Conservation (phyloP, 176 grass and related monocot genomes). For the Raddia guianensis region DNA sequence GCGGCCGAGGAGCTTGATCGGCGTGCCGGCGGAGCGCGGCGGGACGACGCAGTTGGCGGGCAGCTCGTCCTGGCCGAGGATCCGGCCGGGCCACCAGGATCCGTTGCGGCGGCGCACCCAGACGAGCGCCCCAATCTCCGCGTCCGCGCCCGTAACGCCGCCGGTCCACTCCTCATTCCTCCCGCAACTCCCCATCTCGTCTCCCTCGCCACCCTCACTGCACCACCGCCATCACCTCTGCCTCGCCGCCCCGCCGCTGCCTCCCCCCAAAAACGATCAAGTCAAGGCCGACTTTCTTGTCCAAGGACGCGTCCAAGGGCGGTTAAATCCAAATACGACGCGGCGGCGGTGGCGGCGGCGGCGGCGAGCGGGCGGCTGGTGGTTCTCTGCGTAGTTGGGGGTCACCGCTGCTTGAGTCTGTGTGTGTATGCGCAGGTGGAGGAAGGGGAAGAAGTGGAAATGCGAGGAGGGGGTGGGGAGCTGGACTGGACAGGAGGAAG, state of each 20-base stretch:
- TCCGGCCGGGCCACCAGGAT: constrained; percentile 97
- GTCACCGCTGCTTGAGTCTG: constrained; percentile 2
- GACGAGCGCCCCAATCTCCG: constrained; percentile 78
- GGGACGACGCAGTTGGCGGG: constrained; percentile 67
- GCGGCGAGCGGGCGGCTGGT: not conserved
- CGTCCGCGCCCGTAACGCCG: constrained; percentile 50
- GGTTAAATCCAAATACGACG: not conserved
- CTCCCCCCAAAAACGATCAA: constrained; percentile 35
- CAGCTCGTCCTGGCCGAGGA: constrained; percentile 69
- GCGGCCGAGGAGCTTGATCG: constrained; percentile 93
- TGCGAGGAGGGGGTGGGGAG: not conserved
- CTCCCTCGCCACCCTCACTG: not conserved
- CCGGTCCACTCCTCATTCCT: constrained; percentile 38
- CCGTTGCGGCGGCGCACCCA: constrained; percentile 98
- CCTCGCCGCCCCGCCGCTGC: not conserved
- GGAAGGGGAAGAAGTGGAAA: too few species aligned
- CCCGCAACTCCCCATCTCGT: constrained; percentile 51
- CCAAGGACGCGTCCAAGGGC: constrained; percentile 11
- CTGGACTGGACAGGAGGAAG: not conserved
- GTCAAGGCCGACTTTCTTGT: constrained; percentile 33
- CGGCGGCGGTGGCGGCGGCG: not conserved
- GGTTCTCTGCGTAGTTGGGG: constrained; percentile 8
- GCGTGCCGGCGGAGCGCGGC: constrained; percentile 76
- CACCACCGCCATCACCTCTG: constrained; percentile 16
- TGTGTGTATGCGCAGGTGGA: not conserved